These are phyloP conservation scores for Cryphonectria carpinicola DNA, from an alignment of 2,329 filamentous ascomycete genomes.

Conservation along the genomic window DNA sequence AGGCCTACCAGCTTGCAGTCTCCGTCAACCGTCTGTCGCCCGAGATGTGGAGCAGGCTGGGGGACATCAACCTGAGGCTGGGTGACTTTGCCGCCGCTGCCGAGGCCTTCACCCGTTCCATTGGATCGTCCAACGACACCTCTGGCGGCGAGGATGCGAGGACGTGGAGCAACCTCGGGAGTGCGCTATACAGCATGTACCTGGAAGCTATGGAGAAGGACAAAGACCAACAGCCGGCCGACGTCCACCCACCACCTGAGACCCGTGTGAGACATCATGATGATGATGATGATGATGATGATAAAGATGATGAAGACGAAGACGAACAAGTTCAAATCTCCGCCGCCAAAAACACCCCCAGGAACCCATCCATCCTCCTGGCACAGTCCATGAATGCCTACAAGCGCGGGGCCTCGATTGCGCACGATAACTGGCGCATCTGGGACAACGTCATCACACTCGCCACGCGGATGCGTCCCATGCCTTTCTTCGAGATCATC, in stretches of 20 bases:
- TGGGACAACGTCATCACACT: constrained; percentile 97
- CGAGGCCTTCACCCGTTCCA: constrained; percentile 80
- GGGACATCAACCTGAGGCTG: constrained; percentile 83
- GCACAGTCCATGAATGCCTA: constrained; percentile 81
- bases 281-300: no score
- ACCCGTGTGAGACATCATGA: constrained; percentile 1
- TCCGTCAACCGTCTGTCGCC: constrained; percentile 80
- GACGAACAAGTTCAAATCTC: constrained; percentile 35
- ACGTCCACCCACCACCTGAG: constrained; percentile 12
- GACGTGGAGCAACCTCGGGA: constrained; percentile 93
- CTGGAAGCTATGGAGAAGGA: constrained; percentile 52
- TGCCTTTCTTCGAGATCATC: constrained; percentile 75
- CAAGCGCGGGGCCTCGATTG: constrained; percentile 82
- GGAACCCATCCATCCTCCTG: constrained; percentile 64
- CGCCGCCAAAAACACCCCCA: constrained; percentile 21
- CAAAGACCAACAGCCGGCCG: constrained; percentile 35
- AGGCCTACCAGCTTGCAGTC: constrained; percentile 79
- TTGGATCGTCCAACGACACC: constrained; percentile 61
- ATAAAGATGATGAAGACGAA: constrained; percentile 31
- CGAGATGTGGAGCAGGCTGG: constrained; percentile 85
- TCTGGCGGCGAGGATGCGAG: constrained; percentile 88
- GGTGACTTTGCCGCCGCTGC: constrained; percentile 77
- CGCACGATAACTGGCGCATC: constrained; percentile 86
- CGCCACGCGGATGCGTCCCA: constrained; percentile 75
- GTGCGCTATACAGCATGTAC: constrained; percentile 74